phyloP scores from a whole-genome alignment of 2,329 filamentous ascomycete genomes.

The Ceratocystiopsis sp. region DNA sequence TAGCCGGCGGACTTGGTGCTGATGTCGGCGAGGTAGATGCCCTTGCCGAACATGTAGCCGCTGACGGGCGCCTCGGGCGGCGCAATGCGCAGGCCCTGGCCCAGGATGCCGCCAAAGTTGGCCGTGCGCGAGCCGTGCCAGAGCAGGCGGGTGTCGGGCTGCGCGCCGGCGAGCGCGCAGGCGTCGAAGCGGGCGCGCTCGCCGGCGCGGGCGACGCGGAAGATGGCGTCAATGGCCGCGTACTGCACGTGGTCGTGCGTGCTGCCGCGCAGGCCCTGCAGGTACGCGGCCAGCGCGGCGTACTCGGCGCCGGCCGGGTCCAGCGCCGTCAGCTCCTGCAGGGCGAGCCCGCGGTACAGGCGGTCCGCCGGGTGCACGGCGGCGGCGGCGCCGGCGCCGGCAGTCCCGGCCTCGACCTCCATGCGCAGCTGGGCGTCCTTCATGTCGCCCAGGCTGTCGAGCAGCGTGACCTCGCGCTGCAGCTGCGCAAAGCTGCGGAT shows the following conservation, averaged over 20 bases:
- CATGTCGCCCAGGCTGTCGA: slow-evolving; percentile 73
- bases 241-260: slow-evolving; percentile 45
- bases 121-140: slow-evolving; percentile 78
- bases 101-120: slow-evolving; percentile 77
- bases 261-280: slow-evolving; percentile 45
- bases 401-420: slow-evolving; percentile 37
- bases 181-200: slow-evolving; percentile 53
- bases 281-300: slow-evolving; percentile 44
- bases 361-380: slow-evolving; percentile 50
- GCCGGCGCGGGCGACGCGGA: slow-evolving; percentile 61
- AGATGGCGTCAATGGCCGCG: slow-evolving; percentile 50
- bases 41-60: slow-evolving; percentile 84
- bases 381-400: slow-evolving; percentile 18
- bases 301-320: slow-evolving; percentile 45
- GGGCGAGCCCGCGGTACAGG: slow-evolving; percentile 52
- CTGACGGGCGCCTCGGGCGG: slow-evolving; percentile 64
- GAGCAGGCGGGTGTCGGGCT: slow-evolving; percentile 52
- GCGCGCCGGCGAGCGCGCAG: slow-evolving; percentile 31
- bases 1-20: slow-evolving; percentile 70
- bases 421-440: slow-evolving; percentile 65
- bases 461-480: slow-evolving; percentile 61
- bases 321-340: slow-evolving; percentile 63
- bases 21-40: slow-evolving; percentile 77
- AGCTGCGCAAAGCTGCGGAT: slow-evolving; percentile 39
- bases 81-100: slow-evolving; percentile 79